Evolutionary conservation across 495 filamentous ascomycete genomes (phyloP).

Genomic region (Tuber calosporum): DNA sequence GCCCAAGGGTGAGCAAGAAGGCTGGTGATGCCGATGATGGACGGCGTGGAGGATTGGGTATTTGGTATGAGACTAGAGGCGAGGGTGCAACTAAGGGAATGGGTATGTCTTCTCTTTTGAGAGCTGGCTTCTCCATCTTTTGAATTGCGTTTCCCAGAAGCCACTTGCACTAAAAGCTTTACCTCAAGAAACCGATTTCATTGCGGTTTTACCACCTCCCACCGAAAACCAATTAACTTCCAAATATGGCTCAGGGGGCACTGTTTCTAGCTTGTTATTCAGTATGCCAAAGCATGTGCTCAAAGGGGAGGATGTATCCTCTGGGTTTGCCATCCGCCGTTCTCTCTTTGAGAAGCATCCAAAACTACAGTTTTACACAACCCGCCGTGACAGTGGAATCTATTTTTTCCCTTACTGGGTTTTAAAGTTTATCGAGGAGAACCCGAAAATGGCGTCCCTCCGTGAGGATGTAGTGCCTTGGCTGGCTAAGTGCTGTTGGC

Average conservation of each 20-base stretch:
- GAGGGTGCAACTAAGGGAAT: conserved; percentile 58
- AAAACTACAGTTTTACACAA: conserved; percentile 61
- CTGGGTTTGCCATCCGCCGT: conserved; percentile 11
- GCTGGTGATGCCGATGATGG: conserved; percentile 49
- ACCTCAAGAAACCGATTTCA: conserved; percentile 76
- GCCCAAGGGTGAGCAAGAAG: conserved; percentile 19
- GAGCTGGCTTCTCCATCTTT: neutral
- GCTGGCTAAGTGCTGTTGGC: conserved; percentile 93
- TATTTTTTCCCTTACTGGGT: conserved; percentile 93
- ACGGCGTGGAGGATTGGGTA: conserved; percentile 67
- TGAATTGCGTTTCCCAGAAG: neutral
- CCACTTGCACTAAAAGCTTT: neutral
- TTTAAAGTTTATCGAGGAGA: conserved; percentile 65
- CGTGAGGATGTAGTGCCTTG: conserved; percentile 88
- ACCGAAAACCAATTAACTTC: neutral
- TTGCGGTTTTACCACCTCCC: conserved; percentile 56
- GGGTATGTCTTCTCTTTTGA: conserved; percentile 10
- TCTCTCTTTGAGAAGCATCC: conserved; percentile 60
- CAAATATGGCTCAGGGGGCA: neutral
- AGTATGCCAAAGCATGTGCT: neutral
- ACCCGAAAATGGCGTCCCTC: conserved; percentile 75
- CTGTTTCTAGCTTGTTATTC: neutral
- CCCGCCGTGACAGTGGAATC: conserved; percentile 79
- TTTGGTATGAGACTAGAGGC: conserved; percentile 83
- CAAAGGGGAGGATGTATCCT: neutral